Evolutionary conservation across 495 filamentous ascomycete species (phyloP).

Genomic region (Entonaema liquescens): DNA sequence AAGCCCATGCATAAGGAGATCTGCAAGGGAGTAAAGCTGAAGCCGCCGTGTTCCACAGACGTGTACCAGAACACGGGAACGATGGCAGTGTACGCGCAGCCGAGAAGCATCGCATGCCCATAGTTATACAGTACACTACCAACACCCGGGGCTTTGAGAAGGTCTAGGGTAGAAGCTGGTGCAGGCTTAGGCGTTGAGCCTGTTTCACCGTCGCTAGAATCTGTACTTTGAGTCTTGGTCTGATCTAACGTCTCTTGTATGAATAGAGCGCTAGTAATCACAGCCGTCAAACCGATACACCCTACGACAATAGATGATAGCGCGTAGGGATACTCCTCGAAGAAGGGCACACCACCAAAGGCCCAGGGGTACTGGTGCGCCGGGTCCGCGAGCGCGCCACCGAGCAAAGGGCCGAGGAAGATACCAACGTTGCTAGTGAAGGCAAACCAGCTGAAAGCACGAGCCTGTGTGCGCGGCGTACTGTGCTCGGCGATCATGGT

Average conservation of each 20-base stretch:
- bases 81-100: slow-evolving; percentile 70
- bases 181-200: slow-evolving; percentile 36
- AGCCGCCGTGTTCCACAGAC: slow-evolving; percentile 62
- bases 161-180: slow-evolving; percentile 58
- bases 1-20: slow-evolving; percentile 68
- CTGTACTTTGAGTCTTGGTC: background rate
- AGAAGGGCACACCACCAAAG: slow-evolving; percentile 65
- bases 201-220: slow-evolving; percentile 23
- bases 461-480: slow-evolving; percentile 70
- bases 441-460: slow-evolving; percentile 76
- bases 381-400: slow-evolving; percentile 69
- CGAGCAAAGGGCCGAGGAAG: slow-evolving; percentile 71
- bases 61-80: slow-evolving; percentile 72
- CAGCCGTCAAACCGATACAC: slow-evolving; percentile 57
- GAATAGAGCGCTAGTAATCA: slow-evolving; percentile 57
- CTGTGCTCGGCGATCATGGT: slow-evolving; percentile 77
- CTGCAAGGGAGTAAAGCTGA: slow-evolving; percentile 64
- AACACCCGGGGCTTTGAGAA: slow-evolving; percentile 70
- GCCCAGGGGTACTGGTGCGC: slow-evolving; percentile 62
- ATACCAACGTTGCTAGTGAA: slow-evolving; percentile 75
- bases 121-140: slow-evolving; percentile 67
- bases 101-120: slow-evolving; percentile 68
- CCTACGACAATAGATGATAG: slow-evolving; percentile 66
- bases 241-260: slow-evolving; percentile 63
- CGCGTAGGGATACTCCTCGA: slow-evolving; percentile 70